Conservation (phyloP, 2,329 filamentous ascomycete species). For the Neoscytalidium dimidiatum region DNA sequence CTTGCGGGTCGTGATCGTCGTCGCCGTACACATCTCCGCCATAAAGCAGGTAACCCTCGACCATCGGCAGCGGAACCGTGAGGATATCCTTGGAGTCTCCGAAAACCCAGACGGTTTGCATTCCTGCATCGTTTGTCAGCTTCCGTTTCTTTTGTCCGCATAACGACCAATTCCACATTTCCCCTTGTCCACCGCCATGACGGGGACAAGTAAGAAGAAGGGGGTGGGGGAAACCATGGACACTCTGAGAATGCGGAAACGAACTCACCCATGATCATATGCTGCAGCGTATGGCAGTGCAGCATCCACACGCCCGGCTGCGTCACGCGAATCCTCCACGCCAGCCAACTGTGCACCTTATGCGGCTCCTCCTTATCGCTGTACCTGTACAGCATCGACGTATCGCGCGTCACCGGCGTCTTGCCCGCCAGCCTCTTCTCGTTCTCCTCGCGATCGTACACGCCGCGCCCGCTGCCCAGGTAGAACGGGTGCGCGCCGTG, state of each 20-base stretch:
- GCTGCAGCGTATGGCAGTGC: constrained; percentile 61
- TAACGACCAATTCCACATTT: no score
- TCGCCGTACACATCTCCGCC: constrained; percentile 47
- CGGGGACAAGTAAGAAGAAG: not conserved
- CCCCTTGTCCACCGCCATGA: not conserved
- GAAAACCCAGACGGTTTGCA: constrained; percentile 51
- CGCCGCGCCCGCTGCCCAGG: constrained; percentile 55
- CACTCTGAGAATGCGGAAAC: not conserved
- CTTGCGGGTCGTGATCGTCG: constrained; percentile 22
- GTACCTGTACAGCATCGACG: constrained; percentile 61
- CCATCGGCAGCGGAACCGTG: constrained; percentile 34
- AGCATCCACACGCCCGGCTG: constrained; percentile 62
- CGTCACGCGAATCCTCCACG: constrained; percentile 58
- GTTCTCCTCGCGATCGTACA: constrained; percentile 53
- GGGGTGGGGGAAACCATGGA: not conserved
- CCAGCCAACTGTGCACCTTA: constrained; percentile 58
- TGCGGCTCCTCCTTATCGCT: constrained; percentile 41
- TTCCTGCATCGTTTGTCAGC: constrained; percentile 28
- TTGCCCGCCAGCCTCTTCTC: constrained; percentile 44
- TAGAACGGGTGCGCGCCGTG: constrained; percentile 60
- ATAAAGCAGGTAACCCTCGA: constrained; percentile 47
- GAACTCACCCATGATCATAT: constrained; percentile 57
- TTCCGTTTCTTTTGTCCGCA: not conserved
- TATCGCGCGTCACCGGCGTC: constrained; percentile 47
- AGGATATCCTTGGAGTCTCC: constrained; percentile 45